Conservation (phyloP, 169 alveolate species). For the Eimeria acervulina region DNA sequence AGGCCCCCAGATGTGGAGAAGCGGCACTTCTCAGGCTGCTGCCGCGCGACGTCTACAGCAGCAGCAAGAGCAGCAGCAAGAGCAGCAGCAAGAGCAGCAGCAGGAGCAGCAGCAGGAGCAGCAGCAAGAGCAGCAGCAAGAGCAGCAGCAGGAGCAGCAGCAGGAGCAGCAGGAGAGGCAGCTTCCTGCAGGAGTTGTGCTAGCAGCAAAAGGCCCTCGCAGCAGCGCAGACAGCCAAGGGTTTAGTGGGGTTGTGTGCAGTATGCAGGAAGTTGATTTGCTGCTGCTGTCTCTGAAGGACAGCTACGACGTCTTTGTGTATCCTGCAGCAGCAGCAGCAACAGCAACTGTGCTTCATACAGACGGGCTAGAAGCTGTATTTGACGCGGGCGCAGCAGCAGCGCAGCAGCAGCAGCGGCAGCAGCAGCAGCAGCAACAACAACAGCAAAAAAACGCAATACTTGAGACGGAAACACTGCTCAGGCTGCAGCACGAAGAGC, state of each 20-base stretch:
- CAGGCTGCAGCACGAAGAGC: slow-evolving; percentile 63
- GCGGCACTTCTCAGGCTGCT: neutral
- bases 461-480: slow-evolving; percentile 36
- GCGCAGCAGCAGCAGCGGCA: neutral
- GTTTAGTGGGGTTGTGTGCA: neutral
- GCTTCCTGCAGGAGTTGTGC: neutral
- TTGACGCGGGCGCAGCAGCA: slow-evolving; percentile 3
- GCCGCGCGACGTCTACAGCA: neutral
- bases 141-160: slow-evolving; percentile 15
- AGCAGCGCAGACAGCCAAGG: neutral
- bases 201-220: slow-evolving; percentile 36
- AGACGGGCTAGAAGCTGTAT: slow-evolving; percentile 39
- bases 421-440: slow-evolving; percentile 8
- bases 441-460: neutral
- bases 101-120: neutral
- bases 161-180: neutral
- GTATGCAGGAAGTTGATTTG: neutral
- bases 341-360: neutral
- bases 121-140: slow-evolving; percentile 10
- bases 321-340: neutral
- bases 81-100: slow-evolving; percentile 9
- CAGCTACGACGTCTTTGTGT: neutral
- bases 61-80: slow-evolving; percentile 41
- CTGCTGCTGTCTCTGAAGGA: neutral
- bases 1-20: neutral